phyloP scores from a whole-genome alignment of 2,329 filamentous ascomycete species.

The Fusarium scirpi region DNA sequence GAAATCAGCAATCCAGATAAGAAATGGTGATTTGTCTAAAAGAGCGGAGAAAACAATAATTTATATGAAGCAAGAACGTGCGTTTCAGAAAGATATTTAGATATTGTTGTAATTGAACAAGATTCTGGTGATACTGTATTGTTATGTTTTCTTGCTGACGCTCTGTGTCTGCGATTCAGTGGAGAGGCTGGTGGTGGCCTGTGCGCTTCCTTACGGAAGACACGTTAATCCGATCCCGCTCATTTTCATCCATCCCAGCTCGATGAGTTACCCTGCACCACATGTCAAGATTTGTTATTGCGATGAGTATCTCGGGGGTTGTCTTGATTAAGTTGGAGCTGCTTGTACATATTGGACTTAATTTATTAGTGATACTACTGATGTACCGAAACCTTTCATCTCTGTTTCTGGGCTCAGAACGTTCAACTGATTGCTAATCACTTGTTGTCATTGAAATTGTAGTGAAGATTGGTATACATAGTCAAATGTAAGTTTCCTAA shows the following conservation, averaged over 20 bases:
- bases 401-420: too few relatives aligned
- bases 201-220: background rate
- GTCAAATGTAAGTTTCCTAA: too few relatives aligned
- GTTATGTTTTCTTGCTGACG: background rate
- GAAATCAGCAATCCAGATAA: background rate
- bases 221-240: background rate
- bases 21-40: background rate
- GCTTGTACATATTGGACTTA: background rate
- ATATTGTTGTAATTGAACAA: background rate
- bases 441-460: too few relatives aligned
- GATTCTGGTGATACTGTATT: background rate
- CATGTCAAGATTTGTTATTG: background rate
- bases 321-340: background rate
- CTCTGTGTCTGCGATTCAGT: background rate
- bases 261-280: background rate
- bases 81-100: fast-evolving
- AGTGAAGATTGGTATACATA: too few relatives aligned
- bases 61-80: fast-evolving
- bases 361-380: too few relatives aligned
- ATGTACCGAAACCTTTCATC: fast-evolving
- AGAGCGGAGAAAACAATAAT: fast-evolving
- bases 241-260: background rate
- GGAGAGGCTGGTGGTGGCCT: background rate
- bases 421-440: too few relatives aligned
- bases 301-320: background rate